Evolutionary conservation across 176 grass and related monocot species (phyloP), one percentile per base, ranked within the genome.

Genomic region (Carex scoparia): DNA sequence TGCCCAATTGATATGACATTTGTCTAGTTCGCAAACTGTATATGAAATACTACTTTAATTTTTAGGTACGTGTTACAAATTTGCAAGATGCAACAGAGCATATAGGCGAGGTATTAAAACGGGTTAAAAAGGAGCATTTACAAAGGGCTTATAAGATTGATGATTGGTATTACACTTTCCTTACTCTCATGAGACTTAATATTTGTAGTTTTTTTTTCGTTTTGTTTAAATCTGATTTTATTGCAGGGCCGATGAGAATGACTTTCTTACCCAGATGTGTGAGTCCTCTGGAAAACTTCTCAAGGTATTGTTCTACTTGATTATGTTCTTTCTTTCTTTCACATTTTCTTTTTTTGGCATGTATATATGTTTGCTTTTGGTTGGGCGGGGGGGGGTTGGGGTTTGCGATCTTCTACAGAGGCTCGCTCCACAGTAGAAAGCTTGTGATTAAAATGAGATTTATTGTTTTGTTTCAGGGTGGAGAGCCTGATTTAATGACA

Each of bases 71-170:
- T 53, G 93, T 99, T 62, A 99, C 96, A 59, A 99, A 95, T 89
- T 95, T 99, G 88, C 88, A 9, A 86, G 93, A 99, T 89, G 93
- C 96, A 70, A 84, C 96, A 79, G 93, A 99, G 76, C 96, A 99
- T 80, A 99, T 99, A 79, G 93, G 96, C 31, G 96, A 95, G 84
- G 96, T 99, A 88, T 69, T 99, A 60, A 94, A 88, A 63, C 91
- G 93, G 13, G 96, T 99, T 86, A 99, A 95, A 74, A 99, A 88
- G 79, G 87, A 94, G 78, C 93, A 98, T 91, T 87, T 98, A 38
- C 88, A 95, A 87, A 94, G 96, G 83, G 96, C 96, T 12, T 98
- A 98, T 84, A 98, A 95, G 87, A 92, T 98, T 84, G 62, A 95
- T 46, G 90, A 95, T 12, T 98, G 96, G 96, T 95, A 91, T 77